These are phyloP conservation scores for Mallotus nudiflorus DNA, from an alignment of 345 rosid species.

Conservation along the genomic window DNA sequence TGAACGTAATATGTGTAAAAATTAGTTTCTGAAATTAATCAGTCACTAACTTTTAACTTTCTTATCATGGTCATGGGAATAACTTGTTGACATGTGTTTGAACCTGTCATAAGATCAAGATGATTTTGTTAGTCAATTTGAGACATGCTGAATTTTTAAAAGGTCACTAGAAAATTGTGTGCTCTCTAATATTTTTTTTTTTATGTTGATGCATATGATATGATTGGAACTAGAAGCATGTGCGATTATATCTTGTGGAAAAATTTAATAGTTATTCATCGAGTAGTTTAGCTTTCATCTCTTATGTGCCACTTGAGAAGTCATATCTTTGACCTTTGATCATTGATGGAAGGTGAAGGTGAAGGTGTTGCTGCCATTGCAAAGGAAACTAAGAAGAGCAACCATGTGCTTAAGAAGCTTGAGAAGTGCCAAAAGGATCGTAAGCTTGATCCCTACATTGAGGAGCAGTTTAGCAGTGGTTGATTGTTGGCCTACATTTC, in stretches of 20 bases:
- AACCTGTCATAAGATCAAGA: too few relatives aligned
- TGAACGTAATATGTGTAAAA: too few relatives aligned
- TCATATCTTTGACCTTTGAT: background rate
- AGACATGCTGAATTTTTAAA: too few relatives aligned
- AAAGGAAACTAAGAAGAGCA: slow-evolving; percentile 20
- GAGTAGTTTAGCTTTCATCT: background rate
- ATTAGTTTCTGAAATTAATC: too few relatives aligned
- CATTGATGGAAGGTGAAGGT: slow-evolving; percentile 12
- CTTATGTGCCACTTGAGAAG: too few relatives aligned
- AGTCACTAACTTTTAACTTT: too few relatives aligned
- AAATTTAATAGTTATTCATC: background rate
- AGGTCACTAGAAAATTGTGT: background rate
- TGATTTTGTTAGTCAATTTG: too few relatives aligned
- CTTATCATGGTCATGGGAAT: too few relatives aligned
- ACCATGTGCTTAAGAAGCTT: slow-evolving; percentile 16
- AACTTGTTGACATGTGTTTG: too few relatives aligned
- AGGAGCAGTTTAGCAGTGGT: slow-evolving; percentile 24
- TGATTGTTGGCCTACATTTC: slow-evolving; percentile 25
- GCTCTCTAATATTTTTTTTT: too few relatives aligned
- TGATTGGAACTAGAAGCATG: background rate
- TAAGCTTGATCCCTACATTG: slow-evolving; percentile 18
- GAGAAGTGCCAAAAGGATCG: slow-evolving; percentile 21
- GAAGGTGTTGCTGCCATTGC: background rate
- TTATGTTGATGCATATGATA: background rate
- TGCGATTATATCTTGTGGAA: background rate